phyloP scores from a whole-genome alignment of 306 rosid species.

The Cucumis hystrix region DNA sequence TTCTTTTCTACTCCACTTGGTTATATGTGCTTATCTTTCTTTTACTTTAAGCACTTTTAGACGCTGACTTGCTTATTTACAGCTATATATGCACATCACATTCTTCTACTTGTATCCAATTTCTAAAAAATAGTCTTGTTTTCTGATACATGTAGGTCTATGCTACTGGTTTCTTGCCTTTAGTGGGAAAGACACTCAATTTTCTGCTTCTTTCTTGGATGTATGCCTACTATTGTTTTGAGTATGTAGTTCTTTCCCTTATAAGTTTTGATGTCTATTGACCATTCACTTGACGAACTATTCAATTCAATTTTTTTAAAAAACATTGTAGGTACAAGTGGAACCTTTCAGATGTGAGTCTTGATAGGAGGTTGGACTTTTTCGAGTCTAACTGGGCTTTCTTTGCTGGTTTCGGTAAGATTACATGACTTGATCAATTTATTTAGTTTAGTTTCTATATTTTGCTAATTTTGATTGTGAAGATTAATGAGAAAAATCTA shows the following conservation, averaged over 20 bases:
- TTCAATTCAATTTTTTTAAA: neutral
- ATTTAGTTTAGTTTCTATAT: conserved; percentile 6
- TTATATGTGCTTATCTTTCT: conserved; percentile 7
- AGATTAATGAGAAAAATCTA: neutral
- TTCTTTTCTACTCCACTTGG: neutral
- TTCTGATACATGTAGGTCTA: conserved; percentile 43
- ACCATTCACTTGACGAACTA: conserved; percentile 6
- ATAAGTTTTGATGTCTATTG: conserved; percentile 11
- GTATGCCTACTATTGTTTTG: conserved; percentile 95
- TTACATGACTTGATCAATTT: neutral
- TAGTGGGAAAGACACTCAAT: conserved; percentile 62
- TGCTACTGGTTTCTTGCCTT: conserved; percentile 75
- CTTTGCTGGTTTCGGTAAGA: conserved; percentile 86
- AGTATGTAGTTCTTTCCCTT: conserved; percentile 43
- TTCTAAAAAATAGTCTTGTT: conserved; percentile 11
- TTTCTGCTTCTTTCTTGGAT: conserved; percentile 85
- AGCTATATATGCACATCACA: neutral
- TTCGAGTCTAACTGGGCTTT: conserved; percentile 89
- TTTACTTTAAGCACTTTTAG: neutral
- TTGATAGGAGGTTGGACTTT: conserved; percentile 64
- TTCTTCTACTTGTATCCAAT: neutral
- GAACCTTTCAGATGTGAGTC: conserved; percentile 69
- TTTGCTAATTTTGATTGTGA: neutral
- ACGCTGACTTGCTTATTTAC: neutral
- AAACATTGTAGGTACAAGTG: conserved; percentile 64